Base-by-base conservation (phyloP, 2,329 filamentous ascomycete species). In the Rutstroemia sp. region DNA sequence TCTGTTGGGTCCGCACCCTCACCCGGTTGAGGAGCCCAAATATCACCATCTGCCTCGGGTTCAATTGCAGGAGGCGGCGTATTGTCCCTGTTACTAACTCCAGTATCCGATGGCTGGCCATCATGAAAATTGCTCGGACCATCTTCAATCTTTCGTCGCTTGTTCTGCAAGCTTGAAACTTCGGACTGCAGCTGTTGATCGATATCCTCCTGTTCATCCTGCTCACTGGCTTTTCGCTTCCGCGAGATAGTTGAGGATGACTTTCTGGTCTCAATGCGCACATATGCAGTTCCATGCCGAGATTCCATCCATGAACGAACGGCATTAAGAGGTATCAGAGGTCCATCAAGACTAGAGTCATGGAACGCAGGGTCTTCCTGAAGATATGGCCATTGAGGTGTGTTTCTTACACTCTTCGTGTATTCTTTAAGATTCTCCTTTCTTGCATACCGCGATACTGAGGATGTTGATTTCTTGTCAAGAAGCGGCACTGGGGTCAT, bases 401-500 rank as follows among this genome's bases (percentile, higher is more conserved):
- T 71, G 38, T 72, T 70, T 46, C 74, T 71, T 37, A 78, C 71
- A 25, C 73, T 72, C 27, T 69, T 65, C n/a, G 61, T 65, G 60
- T 76, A 79, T 14, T 75, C 73, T 30, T 73, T 70, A 18, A 71
- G 58, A 57, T 78, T 75, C 18, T 75, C 70, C 37, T 72, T 70
- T 21, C 69, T 72, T 53, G 75, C 73, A 61, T 73, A 78, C 23
- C 72, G 69, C 2, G 77, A 79, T 45, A 73, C 72, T 48, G 78
- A 71, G 54, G 71, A 72, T 19, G 70, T 70, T 12, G 74, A 71
- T 60, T 75, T 71, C 63, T 73, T 75, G 5, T 74, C 70, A 18
- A 72, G 73, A 25, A 77, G 74, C 41, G 77, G 73, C 34, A 78
- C 73, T 7, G 76, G 71, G 16, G 74, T 72, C 19, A 77, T 75